phyloP scores from a whole-genome alignment of 2,329 filamentous ascomycete genomes.

The Aspergillus ruber region DNA sequence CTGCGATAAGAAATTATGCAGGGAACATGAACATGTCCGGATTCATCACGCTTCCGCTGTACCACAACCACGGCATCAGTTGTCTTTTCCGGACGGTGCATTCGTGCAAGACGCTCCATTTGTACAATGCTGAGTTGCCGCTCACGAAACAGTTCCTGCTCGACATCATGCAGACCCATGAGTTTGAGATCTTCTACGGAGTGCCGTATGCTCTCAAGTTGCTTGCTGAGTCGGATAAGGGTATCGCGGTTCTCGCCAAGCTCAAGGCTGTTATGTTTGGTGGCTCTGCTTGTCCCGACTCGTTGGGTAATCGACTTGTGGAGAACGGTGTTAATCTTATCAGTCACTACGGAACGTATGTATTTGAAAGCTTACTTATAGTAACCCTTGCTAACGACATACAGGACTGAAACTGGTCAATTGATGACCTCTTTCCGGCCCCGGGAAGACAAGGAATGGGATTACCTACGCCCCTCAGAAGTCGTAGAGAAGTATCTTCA shows the following conservation, averaged over 20 bases:
- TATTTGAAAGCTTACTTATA: conserved; percentile 6
- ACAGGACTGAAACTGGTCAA: conserved; percentile 55
- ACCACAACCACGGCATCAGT: conserved; percentile 54
- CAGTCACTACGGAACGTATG: conserved; percentile 52
- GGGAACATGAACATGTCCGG: conserved; percentile 42
- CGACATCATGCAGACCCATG: conserved; percentile 35
- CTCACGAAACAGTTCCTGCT: conserved; percentile 48
- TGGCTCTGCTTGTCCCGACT: conserved; percentile 54
- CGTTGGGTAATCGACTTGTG: conserved; percentile 50
- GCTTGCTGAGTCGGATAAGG: conserved; percentile 52
- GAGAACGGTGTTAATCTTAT: conserved; percentile 50
- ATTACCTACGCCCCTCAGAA: conserved; percentile 48
- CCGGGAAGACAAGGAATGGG: conserved; percentile 52
- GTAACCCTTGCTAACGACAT: no score
- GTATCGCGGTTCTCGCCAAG: conserved; percentile 42
- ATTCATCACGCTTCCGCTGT: conserved; percentile 53
- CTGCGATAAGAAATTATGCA: conserved; percentile 44
- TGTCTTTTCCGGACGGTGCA: conserved; percentile 50
- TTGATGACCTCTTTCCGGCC: conserved; percentile 56
- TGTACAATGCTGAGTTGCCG: conserved; percentile 52
- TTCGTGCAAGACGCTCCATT: conserved; percentile 44
- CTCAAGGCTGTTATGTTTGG: conserved; percentile 52
- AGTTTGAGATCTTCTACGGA: conserved; percentile 51
- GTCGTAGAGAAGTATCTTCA: conserved; percentile 37
- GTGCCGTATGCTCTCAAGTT: conserved; percentile 62